A percentile compares a stretch with the other conserved stretches of the same genome.
These are phyloP conservation scores for Nepenthes alata DNA, from an alignment of 179 eudicot species.

Conservation along the genomic window DNA sequence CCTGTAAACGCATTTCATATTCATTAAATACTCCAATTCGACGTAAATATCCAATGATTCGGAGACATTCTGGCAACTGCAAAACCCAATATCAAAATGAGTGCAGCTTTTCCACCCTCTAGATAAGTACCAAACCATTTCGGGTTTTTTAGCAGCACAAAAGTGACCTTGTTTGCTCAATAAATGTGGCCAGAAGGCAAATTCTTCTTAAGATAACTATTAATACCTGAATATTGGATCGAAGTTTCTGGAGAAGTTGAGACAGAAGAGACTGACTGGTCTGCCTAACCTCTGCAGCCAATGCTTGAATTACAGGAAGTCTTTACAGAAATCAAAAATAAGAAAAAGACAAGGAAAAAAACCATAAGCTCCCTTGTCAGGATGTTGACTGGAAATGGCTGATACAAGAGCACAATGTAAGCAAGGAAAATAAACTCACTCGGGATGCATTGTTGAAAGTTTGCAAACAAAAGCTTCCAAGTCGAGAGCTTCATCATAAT, in stretches of 20 bases:
- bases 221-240: constrained; percentile 86
- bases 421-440: constrained; percentile 41
- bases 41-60: constrained; percentile 94
- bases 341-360: constrained; percentile 1
- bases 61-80: constrained; percentile 98
- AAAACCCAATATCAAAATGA: background rate
- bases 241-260: constrained; percentile 93
- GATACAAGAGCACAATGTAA: constrained; percentile 4
- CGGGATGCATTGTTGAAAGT: constrained; percentile 89
- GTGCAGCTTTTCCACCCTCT: background rate
- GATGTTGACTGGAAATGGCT: background rate
- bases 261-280: constrained; percentile 94
- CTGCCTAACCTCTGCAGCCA: constrained; percentile 81
- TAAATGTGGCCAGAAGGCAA: background rate
- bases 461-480: constrained; percentile 91
- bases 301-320: constrained; percentile 77
- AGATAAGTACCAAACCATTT: background rate
- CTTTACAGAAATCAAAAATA: constrained; percentile 21
- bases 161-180: no score
- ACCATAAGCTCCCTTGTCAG: constrained; percentile 8
- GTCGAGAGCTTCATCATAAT: constrained; percentile 94
- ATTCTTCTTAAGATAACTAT: background rate
- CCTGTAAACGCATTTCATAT: constrained; percentile 99
- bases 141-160: no score
- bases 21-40: constrained; percentile 90